Conservation (phyloP, 1,139 yeast species). For the Ogataea hybrid region DNA sequence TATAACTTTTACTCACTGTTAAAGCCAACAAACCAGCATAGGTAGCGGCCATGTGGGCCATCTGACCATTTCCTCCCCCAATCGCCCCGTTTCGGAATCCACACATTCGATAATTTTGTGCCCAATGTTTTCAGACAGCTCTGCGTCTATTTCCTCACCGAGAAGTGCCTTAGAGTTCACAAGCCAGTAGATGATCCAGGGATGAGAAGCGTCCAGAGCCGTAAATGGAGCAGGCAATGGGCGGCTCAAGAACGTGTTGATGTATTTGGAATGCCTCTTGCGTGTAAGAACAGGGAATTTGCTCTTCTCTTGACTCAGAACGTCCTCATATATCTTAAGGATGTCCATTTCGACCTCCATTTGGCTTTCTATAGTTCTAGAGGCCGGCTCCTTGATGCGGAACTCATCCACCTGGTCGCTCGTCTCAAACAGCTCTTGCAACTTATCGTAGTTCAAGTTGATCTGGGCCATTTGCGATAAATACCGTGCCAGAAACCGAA, state of each 20-base stretch:
- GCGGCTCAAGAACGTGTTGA: conserved; percentile 38
- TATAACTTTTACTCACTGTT: conserved; percentile 49
- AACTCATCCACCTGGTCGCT: conserved; percentile 11
- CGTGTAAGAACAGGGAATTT: conserved; percentile 32
- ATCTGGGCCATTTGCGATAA: neutral
- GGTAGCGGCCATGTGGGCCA: conserved; percentile 82
- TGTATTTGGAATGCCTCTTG: conserved; percentile 39
- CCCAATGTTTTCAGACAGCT: conserved; percentile 32
- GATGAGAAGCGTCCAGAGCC: conserved; percentile 78
- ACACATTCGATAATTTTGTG: conserved; percentile 22
- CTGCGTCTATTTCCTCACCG: conserved; percentile 32
- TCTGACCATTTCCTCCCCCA: conserved; percentile 80
- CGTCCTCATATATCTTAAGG: conserved; percentile 30
- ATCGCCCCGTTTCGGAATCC: conserved; percentile 57
- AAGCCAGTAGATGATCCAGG: conserved; percentile 91
- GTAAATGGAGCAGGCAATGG: conserved; percentile 49
- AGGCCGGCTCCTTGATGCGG: conserved; percentile 17
- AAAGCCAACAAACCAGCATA: conserved; percentile 76
- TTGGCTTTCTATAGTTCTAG: conserved; percentile 31
- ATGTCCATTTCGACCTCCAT: conserved; percentile 30
- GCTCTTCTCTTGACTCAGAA: conserved; percentile 27
- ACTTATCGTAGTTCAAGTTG: conserved; percentile 24
- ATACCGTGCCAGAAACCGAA: conserved; percentile 6
- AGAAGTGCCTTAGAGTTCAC: conserved; percentile 52
- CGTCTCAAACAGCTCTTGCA: conserved; percentile 24